Evolutionary conservation across 2,329 filamentous ascomycete genomes (phyloP), one percentile per base, ranked within the genome.

Genomic region (Pyricularia sp.): DNA sequence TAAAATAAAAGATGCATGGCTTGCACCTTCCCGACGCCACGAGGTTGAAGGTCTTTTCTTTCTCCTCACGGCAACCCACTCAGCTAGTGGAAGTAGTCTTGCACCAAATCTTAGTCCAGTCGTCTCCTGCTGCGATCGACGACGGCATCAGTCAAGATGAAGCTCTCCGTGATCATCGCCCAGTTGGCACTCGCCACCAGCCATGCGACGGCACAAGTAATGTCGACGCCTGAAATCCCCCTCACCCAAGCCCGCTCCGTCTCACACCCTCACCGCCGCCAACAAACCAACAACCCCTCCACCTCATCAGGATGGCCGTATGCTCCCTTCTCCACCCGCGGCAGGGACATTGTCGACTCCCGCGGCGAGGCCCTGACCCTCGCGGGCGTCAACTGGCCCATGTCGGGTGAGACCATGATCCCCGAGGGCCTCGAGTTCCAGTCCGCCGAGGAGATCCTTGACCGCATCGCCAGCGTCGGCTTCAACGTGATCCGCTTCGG

Each of bases 401-500:
- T 79, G 74, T 79, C 74, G 61, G 68, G 81, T 28, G 84, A 86
- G 68, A 81, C 82, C 2, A 86, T 86, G 84, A 78, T 86, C 1
- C 84, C 84, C 0, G 85, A 87, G 73, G 85, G 84, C 11, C 77
- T 86, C 4, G 84, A 86, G 72, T 84, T 85, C 77, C 78, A 79
- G 61, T 85, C 83, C 0, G 79, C 83, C 14, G 78, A 79, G 3
- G 78, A 79, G 1, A 86, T 86, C 58, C 78, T 86, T 3, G 76
- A 81, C 61, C 79, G 81, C 73, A 79, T 85, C 66, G 81, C 80
- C 30, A 79, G 80, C 59, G 77, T 86, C 10, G 84, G 84, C 1
- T 83, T 86, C 74, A 87, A 87, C 72, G 83, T 81, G n/a, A 81
- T 87, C 28, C 82, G 85, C 25, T 79, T 87, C 71, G 84, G 83